phyloP scores from a whole-genome alignment of 257 asterid species.

The Nicotiana undulata region DNA sequence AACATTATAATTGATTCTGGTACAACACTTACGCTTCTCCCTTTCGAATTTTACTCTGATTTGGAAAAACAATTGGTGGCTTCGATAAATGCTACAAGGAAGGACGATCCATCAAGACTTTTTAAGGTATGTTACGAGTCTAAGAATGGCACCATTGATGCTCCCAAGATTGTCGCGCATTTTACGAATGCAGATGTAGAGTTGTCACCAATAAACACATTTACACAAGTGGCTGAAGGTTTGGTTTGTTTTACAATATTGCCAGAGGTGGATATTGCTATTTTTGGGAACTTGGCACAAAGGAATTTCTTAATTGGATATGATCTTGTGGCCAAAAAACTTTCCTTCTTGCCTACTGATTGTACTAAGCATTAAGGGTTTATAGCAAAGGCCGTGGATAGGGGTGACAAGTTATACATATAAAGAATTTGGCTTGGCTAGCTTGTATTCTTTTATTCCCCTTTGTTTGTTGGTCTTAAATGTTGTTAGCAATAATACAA shows the following conservation, averaged over 20 bases:
- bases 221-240: neutral
- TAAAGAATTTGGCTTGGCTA: neutral
- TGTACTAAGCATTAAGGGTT: slow-evolving; percentile 7
- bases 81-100: neutral
- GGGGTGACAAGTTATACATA: neutral
- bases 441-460: neutral
- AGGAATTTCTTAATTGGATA: slow-evolving; percentile 25
- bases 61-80: neutral
- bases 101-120: neutral
- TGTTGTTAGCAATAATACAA: no score
- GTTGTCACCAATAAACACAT: neutral
- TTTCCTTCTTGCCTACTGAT: slow-evolving; percentile 28
- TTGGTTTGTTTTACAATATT: neutral
- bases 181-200: slow-evolving; percentile 5
- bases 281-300: slow-evolving; percentile 36
- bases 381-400: neutral
- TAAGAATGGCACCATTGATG: neutral
- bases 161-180: neutral
- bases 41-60: neutral
- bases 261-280: slow-evolving; percentile 1
- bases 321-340: slow-evolving; percentile 16
- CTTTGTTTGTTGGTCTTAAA: neutral
- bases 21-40: slow-evolving; percentile 5
- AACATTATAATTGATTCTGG: slow-evolving; percentile 17
- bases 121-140: neutral